Evolutionary conservation across 306 rosid species (phyloP).

Genomic region (Morella rubra): DNA sequence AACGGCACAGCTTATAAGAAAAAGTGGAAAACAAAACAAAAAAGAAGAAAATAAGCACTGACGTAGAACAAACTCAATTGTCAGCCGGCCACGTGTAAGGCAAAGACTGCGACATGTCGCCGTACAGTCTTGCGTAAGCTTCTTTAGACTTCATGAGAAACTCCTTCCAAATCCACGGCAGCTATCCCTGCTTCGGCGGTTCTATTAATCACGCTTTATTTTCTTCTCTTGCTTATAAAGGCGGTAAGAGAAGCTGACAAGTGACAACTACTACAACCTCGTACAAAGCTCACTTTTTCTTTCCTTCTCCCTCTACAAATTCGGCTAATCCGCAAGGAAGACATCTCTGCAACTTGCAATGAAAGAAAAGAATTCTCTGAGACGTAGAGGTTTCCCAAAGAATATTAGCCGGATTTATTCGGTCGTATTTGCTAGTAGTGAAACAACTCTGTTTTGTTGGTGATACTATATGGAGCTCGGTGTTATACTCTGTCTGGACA

Average conservation of each 20-base stretch:
- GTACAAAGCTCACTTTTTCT: conserved; percentile 28
- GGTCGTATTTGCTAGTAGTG: conserved; percentile 23
- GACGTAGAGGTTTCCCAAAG: conserved; percentile 21
- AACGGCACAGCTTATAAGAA: too few species aligned
- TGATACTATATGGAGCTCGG: conserved; percentile 8
- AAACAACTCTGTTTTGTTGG: conserved; percentile 9
- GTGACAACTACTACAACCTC: conserved; percentile 6
- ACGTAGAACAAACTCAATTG: background rate
- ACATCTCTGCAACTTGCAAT: conserved; percentile 49
- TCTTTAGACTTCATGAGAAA: conserved; percentile 8
- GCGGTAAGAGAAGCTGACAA: conserved; percentile 61
- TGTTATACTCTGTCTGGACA: conserved; percentile 13
- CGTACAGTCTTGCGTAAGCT: background rate
- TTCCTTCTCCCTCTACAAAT: conserved; percentile 28
- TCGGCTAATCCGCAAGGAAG: conserved; percentile 54
- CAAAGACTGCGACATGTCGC: conserved; percentile 15
- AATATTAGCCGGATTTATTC: conserved; percentile 26
- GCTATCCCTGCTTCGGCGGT: conserved; percentile 36
- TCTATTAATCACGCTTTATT: conserved; percentile 15
- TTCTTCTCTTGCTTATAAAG: conserved; percentile 55
- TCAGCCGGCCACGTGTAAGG: conserved; percentile 37
- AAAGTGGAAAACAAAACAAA: too few species aligned
- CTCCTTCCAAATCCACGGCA: background rate
- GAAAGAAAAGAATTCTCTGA: conserved; percentile 52
- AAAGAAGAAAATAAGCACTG: too few species aligned